Conservation (phyloP, 192 early-diverging fungal genomes). For the Coemansia erecta region DNA sequence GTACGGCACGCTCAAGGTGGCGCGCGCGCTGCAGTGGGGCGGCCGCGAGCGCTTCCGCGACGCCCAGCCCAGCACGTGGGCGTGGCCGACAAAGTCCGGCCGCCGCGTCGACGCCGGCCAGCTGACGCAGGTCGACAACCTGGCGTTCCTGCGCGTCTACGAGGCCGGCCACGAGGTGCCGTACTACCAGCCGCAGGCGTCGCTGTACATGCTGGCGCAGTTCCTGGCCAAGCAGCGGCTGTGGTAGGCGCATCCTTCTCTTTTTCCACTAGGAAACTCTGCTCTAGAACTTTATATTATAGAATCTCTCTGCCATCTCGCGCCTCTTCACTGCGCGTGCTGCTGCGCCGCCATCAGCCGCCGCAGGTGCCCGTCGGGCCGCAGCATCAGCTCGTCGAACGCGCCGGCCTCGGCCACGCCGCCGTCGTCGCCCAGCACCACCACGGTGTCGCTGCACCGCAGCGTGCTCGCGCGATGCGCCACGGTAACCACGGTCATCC, state of each 20-base stretch:
- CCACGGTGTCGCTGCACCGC: constrained; percentile 68
- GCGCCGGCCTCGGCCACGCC: constrained; percentile 64
- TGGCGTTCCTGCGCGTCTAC: constrained; percentile 81
- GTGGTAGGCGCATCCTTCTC: too few species aligned
- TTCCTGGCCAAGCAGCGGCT: constrained; percentile 57
- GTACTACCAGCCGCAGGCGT: constrained; percentile 84
- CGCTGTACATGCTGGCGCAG: constrained; percentile 80
- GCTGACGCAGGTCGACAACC: constrained; percentile 60
- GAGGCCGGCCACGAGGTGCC: constrained; percentile 90
- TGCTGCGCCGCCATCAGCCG: constrained; percentile 51
- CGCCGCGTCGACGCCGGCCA: constrained; percentile 51
- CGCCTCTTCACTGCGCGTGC: too few species aligned
- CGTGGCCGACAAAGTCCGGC: constrained; percentile 39
- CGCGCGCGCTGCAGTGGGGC: constrained; percentile 53
- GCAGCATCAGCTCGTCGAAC: constrained; percentile 62
- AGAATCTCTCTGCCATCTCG: too few species aligned
- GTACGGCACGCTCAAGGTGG: constrained; percentile 45
- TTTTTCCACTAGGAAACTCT: too few species aligned
- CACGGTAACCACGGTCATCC: constrained; percentile 68
- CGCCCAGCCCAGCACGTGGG: constrained; percentile 27
- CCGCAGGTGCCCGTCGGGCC: constrained; percentile 56
- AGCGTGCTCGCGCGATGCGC: constrained; percentile 80
- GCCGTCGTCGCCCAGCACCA: constrained; percentile 62
- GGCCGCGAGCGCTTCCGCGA: constrained; percentile 26
- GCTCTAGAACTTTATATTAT: too few species aligned